A percentile compares a stretch with the other conserved stretches of the same genome.
phyloP scores from a whole-genome alignment of 192 early-diverging fungal species.

The Coemansia sp. region DNA sequence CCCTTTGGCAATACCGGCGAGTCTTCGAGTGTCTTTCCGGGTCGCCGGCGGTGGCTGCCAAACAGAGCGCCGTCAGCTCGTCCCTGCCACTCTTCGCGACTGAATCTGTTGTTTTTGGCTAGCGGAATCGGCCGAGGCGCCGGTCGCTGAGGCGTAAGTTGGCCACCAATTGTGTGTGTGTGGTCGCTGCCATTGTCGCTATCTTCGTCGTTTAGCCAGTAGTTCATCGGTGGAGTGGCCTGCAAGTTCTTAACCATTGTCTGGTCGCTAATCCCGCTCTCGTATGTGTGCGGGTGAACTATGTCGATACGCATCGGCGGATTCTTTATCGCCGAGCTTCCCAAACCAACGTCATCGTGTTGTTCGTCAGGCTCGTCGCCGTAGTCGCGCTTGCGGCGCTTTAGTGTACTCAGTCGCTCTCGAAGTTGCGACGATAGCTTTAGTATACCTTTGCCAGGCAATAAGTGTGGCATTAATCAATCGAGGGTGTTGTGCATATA shows the following conservation, averaged over 20 bases:
- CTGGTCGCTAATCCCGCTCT: constrained; percentile 5
- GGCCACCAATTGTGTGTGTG: background rate
- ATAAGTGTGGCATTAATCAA: constrained; percentile 18
- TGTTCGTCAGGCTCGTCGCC: constrained; percentile 10
- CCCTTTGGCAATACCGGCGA: background rate
- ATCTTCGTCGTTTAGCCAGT: constrained; percentile 33
- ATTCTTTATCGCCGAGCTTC: background rate
- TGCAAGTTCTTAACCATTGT: background rate
- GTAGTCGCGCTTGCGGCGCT: constrained; percentile 32
- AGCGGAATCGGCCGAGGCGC: constrained; percentile 14
- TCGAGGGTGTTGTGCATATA: background rate
- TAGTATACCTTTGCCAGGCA: constrained; percentile 28
- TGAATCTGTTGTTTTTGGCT: constrained; percentile 16
- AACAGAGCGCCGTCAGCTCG: constrained; percentile 32
- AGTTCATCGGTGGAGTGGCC: constrained; percentile 35
- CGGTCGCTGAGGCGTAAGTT: constrained; percentile 22
- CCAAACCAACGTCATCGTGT: background rate
- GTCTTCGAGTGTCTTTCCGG: background rate
- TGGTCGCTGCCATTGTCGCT: constrained; percentile 1
- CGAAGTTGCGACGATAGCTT: constrained; percentile 48
- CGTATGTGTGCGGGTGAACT: constrained; percentile 14
- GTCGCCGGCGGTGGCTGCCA: constrained; percentile 30
- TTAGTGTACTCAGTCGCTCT: constrained; percentile 25
- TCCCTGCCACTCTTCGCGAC: constrained; percentile 40
- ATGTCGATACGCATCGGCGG: constrained; percentile 10